phyloP scores from a whole-genome alignment of 2,329 filamentous ascomycete species.

The Pseudogymnoascus sp. region DNA sequence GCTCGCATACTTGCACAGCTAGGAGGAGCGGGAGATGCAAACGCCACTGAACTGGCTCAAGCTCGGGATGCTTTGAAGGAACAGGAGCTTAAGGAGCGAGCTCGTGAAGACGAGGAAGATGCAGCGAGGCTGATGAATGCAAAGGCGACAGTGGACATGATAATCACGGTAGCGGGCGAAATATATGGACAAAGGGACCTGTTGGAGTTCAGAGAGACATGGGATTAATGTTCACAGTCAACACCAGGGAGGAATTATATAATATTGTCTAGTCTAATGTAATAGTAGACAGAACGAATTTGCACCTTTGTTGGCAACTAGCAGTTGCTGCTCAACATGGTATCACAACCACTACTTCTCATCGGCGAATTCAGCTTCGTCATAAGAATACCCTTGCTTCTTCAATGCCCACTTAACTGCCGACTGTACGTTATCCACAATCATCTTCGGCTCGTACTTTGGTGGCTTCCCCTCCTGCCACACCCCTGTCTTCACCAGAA shows the following conservation, averaged over 20 bases:
- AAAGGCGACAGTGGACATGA: conserved; percentile 78
- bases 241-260: not conserved
- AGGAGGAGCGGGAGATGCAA: not conserved
- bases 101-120: not conserved
- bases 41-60: not conserved
- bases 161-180: conserved; percentile 79
- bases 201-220: conserved; percentile 60
- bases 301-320: not conserved
- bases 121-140: conserved; percentile 32
- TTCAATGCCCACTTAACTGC: conserved; percentile 71
- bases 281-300: not conserved
- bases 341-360: not conserved
- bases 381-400: conserved; percentile 35
- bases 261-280: conserved; percentile 9
- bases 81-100: conserved; percentile 18
- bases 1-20: not conserved
- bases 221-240: conserved; percentile 25
- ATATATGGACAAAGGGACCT: conserved; percentile 85
- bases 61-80: conserved; percentile 21
- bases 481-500: conserved; percentile 75
- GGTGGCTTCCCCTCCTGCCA: conserved; percentile 51
- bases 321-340: not conserved
- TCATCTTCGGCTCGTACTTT: conserved; percentile 51
- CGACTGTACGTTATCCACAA: conserved; percentile 66
- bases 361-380: conserved; percentile 3